Evolutionary conservation across 257 asterid genomes (phyloP), one percentile per base, ranked within the genome.

Genomic region (Solanum stenotomum): DNA sequence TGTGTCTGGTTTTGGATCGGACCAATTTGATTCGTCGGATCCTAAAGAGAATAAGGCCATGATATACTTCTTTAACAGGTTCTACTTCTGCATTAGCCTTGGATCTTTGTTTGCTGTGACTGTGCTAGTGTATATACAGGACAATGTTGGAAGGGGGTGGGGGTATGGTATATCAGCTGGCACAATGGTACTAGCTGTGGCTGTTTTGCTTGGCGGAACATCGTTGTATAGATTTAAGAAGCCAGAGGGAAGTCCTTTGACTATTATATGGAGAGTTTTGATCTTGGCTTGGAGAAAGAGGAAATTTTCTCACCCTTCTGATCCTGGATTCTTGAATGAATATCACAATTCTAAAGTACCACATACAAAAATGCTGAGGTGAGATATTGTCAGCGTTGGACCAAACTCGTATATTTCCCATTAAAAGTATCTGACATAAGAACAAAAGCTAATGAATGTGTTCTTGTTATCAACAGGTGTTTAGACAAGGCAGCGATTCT

Each of bases 401-500:
- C 31, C 83, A 75, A 75, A 11, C 52, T 10, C 16, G 65, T 56
- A 56, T 52, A 1, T 52, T 52, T 74, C 11, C 46, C 46, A 52
- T 20, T 72, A 34, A 34, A 27, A 10, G 46, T 74, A 74, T 34
- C 44, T 72, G 23, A 16, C 42, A 71, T 71, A 72, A 15, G 25
- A 33, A 22, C 27, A 77, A 52, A 77, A 40, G 22, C 84, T 78
- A 78, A 78, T 7, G n/a, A 40, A 22, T 40, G 10, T 46, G 67
- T 87, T 87, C 5, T 34, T 44, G 29, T 81, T 29, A 22, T 72
- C 79, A 20, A 75, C 87, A 96, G 99, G 92, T 94, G 95, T 86
- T 88, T 96, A 5, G 98, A 96, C 89, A 95, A 92, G 91, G 99
- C 99, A 7, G 98, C 98, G 4, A 89, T 95, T 56, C 10, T 89